Percentiles rank a stretch among this genome's conserved stretches.
phyloP scores from a whole-genome alignment of 2,329 filamentous ascomycete species.

The Talaromyces amestolkiae region DNA sequence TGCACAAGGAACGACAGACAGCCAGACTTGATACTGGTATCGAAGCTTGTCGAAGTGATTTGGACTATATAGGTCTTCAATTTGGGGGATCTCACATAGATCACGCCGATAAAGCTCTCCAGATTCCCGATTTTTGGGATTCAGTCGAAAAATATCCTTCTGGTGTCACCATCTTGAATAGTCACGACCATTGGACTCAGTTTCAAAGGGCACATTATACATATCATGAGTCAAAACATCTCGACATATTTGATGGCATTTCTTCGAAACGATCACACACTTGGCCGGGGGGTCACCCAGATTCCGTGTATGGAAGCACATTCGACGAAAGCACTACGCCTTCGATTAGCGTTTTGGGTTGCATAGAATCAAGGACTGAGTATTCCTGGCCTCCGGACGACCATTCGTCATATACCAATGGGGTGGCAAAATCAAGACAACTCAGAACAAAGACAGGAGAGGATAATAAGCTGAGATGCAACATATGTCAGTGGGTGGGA shows the following conservation, averaged over 20 bases:
- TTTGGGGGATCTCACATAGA: not conserved
- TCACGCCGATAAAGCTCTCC: not conserved
- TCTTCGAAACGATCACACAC: not conserved
- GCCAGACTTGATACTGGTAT: not conserved
- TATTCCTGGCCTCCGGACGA: not conserved
- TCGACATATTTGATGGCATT: no score
- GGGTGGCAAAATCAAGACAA: not conserved
- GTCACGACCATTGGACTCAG: not conserved
- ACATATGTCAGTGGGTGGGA: slow-evolving; percentile 49
- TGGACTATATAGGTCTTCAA: not conserved
- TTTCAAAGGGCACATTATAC: not conserved
- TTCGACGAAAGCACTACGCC: slow-evolving; percentile 21
- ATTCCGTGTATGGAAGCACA: slow-evolving; percentile 39
- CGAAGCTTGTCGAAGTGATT: not conserved
- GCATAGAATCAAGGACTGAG: not conserved
- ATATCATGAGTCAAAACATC: not conserved
- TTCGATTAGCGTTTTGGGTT: not conserved
- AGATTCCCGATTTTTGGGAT: not conserved
- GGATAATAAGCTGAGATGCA: slow-evolving; percentile 34
- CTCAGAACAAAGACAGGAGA: not conserved
- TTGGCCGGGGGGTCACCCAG: slow-evolving; percentile 22
- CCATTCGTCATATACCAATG: not conserved
- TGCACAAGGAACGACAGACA: not conserved
- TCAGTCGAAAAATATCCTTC: not conserved
- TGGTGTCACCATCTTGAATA: not conserved